Evolutionary conservation across 1,284 basidiomycete species (phyloP).

Genomic region (Psilocybe mexicana): DNA sequence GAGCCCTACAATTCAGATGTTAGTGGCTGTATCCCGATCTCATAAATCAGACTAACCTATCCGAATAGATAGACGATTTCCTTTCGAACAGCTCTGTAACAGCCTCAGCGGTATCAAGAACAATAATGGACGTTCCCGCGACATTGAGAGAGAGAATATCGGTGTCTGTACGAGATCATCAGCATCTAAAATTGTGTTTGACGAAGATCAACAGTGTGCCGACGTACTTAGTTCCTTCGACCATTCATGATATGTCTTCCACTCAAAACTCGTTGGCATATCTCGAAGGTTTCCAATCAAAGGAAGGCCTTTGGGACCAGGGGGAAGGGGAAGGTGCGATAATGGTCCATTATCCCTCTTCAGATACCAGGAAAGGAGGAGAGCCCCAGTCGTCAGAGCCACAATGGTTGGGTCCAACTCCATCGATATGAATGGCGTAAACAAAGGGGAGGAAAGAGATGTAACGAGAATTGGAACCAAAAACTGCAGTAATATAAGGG

Average conservation of each 20-base stretch:
- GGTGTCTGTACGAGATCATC: conserved; percentile 14
- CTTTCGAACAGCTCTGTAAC: conserved; percentile 41
- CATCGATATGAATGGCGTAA: neutral
- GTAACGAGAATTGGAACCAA: too few species aligned
- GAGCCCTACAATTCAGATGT: conserved; percentile 18
- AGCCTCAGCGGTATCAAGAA: conserved; percentile 38
- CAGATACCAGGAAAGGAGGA: conserved; percentile 18
- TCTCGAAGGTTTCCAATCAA: conserved; percentile 36
- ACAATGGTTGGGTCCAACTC: neutral
- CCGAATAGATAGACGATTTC: conserved; percentile 41
- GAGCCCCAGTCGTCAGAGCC: conserved; percentile 11
- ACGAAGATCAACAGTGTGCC: neutral
- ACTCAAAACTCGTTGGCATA: conserved; percentile 34
- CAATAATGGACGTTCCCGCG: conserved; percentile 36
- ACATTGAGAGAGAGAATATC: conserved; percentile 24
- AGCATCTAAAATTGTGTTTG: neutral
- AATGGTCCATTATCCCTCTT: conserved; percentile 12
- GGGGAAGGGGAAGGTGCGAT: conserved; percentile 30
- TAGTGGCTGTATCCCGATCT: neutral
- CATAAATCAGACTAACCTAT: conserved; percentile 27
- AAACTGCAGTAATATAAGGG: too few species aligned
- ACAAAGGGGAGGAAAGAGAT: too few species aligned
- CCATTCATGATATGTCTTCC: conserved; percentile 38
- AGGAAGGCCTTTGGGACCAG: conserved; percentile 33
- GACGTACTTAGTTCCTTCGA: conserved; percentile 28